phyloP scores from a whole-genome alignment of 129 eudicot species.

The Tagetes erecta region DNA sequence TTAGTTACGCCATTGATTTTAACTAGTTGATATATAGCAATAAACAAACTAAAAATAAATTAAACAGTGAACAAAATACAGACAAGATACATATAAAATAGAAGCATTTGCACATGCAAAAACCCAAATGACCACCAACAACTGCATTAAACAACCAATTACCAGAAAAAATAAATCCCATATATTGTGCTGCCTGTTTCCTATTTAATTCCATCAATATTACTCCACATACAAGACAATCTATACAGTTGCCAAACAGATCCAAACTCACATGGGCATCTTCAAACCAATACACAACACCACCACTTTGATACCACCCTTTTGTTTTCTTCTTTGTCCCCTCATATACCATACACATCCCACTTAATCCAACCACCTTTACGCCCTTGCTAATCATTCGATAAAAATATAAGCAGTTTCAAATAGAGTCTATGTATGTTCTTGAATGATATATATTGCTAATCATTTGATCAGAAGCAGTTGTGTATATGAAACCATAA shows the following conservation, averaged over 20 bases:
- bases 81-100: slow-evolving; percentile 23
- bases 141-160: not conserved
- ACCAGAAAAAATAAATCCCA: slow-evolving; percentile 11
- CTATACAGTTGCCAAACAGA: slow-evolving; percentile 28
- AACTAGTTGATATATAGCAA: not conserved
- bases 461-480: too few relatives aligned
- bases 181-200: not conserved
- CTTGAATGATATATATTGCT: not conserved
- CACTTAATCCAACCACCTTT: too few relatives aligned
- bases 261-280: slow-evolving; percentile 37
- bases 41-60: not conserved
- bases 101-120: slow-evolving; percentile 29
- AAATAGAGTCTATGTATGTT: not conserved
- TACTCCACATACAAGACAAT: slow-evolving; percentile 25
- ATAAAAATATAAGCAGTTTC: not conserved
- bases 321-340: slow-evolving; percentile 12
- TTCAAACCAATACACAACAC: slow-evolving; percentile 15
- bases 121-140: slow-evolving; percentile 21
- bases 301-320: not conserved
- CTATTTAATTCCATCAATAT: slow-evolving; percentile 23
- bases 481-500: not conserved
- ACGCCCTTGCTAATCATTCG: too few relatives aligned
- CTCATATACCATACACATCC: not conserved
- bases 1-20: not conserved
- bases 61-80: not conserved